Percentiles rank a stretch among this genome's conserved stretches.
Evolutionary conservation across 2,329 filamentous ascomycete genomes (phyloP).

Genomic region (Colletotrichum sp.): DNA sequence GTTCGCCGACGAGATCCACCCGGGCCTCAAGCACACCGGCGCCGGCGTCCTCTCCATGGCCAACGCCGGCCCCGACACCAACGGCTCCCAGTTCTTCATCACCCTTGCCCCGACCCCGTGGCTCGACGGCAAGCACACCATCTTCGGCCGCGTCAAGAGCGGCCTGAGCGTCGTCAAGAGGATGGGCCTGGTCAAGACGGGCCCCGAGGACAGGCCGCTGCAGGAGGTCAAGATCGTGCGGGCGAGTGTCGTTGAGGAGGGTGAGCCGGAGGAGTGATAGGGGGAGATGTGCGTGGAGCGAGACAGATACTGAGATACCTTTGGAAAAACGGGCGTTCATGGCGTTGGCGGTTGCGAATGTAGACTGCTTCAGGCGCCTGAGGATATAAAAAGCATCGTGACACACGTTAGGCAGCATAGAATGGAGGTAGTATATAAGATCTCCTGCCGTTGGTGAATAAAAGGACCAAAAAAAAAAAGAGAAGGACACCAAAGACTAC

Average conservation of each 20-base stretch:
- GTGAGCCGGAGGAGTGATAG: constrained; percentile 38
- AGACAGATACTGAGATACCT: not conserved
- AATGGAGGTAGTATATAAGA: not conserved
- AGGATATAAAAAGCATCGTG: not conserved
- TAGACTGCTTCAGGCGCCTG: not conserved
- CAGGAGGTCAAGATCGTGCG: constrained; percentile 83
- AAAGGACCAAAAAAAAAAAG: not conserved
- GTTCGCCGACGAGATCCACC: constrained; percentile 89
- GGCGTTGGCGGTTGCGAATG: not conserved
- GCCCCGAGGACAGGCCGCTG: constrained; percentile 77
- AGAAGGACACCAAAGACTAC: not conserved
- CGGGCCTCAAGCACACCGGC: constrained; percentile 85
- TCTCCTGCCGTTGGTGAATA: not conserved
- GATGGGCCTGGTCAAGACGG: constrained; percentile 88
- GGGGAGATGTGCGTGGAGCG: not conserved
- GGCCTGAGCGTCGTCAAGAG: constrained; percentile 85
- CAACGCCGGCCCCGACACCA: constrained; percentile 90
- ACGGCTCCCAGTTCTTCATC: constrained; percentile 95
- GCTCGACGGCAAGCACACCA: constrained; percentile 96
- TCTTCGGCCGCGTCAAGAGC: constrained; percentile 88
- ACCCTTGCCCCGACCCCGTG: constrained; percentile 94
- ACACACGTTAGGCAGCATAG: not conserved
- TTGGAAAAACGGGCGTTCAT: not conserved
- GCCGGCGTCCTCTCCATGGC: constrained; percentile 97
- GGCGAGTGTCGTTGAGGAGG: constrained; percentile 71